Evolutionary conservation across 805 yeast genomes (phyloP), one percentile per base, ranked within the genome.

Genomic region (Kodamaea kakaduensis): DNA sequence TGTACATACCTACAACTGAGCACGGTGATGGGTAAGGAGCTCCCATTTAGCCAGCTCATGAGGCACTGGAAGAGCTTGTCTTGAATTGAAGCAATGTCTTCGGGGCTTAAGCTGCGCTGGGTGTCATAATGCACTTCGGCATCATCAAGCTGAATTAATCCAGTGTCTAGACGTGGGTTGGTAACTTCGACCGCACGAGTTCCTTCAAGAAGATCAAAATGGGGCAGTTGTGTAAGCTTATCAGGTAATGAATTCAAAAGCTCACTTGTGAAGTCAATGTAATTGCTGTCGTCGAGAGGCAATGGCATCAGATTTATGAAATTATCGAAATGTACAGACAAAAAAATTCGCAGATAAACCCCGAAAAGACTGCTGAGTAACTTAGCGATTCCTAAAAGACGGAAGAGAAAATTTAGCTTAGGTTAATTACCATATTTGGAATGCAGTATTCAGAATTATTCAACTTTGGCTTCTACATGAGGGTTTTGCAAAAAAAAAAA

Each of bases 171-270:
- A 43, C 74, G 76, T 8, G 69, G 64, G 52, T 86, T 86, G 38
- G 78, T 69, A 9, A 81, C 71, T 55, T 89, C 97, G 41, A 87
- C 62, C 0, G 97, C 95, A 45, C 89, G 80, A 1, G 96, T 84
- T 0, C 96, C 94, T 47, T 86, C 87, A 42, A 82, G 66, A 30
- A 90, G 67, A 36, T 78, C 75, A 59, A 87, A 86, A 17, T 60
- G 59, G 0, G 76, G 71, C 7, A 74, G 68, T 46, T 77, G 77
- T 4, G 75, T 74, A 13, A 90, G 77, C 31, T 71, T 66, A 20
- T 79, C 81, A 24, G 73, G 70, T 25, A 73, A 50, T 13, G 74
- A 60, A 3, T 53, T 42, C 32, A 71, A 65, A 25, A 84, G 61
- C n/a, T 60, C 54, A 4, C 58, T 49, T 0, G 89, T 83, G n/a